These are phyloP conservation scores for Saussurea involucrata DNA, from an alignment of 129 eudicot species.

Conservation along the genomic window DNA sequence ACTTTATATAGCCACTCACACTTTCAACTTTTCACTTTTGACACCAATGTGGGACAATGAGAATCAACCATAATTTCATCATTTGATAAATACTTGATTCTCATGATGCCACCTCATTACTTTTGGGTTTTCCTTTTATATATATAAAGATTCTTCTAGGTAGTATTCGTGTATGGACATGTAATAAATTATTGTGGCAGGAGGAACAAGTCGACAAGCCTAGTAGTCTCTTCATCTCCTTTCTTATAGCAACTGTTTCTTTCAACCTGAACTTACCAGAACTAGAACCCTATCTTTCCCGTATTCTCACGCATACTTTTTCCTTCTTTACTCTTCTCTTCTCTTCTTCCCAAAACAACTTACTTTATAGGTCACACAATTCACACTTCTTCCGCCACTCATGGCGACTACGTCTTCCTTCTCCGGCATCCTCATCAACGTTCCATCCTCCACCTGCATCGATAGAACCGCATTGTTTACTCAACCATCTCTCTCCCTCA, in stretches of 20 bases:
- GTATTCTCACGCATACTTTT: conserved; percentile 31
- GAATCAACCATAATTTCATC: too few relatives aligned
- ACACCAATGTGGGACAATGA: too few relatives aligned
- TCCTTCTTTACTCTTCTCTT: not conserved
- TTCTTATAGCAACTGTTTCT: conserved; percentile 1
- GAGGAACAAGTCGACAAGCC: conserved; percentile 7
- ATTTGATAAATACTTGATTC: too few relatives aligned
- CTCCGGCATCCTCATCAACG: conserved; percentile 37
- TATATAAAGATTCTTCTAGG: too few relatives aligned
- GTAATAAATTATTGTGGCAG: not conserved
- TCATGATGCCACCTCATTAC: too few relatives aligned
- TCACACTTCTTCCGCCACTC: not conserved
- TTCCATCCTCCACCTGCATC: conserved; percentile 17
- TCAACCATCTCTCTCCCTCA: conserved; percentile 34
- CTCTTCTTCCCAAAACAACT: not conserved
- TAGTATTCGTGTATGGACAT: not conserved
- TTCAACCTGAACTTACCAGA: conserved; percentile 20
- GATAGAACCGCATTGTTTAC: conserved; percentile 35
- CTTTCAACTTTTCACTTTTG: too few relatives aligned
- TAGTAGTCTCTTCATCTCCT: conserved; percentile 14
- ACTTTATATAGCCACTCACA: too few relatives aligned
- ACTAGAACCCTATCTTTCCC: conserved; percentile 19
- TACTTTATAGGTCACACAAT: not conserved
- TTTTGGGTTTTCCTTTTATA: too few relatives aligned
- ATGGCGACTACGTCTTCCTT: conserved; percentile 61